Evolutionary conservation across 169 alveolate genomes (phyloP), one percentile per base, ranked within the genome.

Genomic region (Babesia bigemina): DNA sequence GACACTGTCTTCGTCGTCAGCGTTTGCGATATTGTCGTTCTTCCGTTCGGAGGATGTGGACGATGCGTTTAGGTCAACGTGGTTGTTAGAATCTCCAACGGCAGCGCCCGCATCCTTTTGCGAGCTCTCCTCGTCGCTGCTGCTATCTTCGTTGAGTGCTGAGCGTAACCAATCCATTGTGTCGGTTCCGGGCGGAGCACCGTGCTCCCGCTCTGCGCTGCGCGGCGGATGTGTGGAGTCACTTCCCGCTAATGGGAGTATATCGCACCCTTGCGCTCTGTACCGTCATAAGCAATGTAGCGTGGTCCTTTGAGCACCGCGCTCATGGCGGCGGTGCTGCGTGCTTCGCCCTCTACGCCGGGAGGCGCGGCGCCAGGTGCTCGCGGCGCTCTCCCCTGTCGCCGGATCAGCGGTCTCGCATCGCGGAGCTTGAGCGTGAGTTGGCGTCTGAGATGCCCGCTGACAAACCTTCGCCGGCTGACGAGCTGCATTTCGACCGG

Each of bases 91-190:
- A 33, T 6, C 6, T 33, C 39, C 39, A 33, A 6, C 39, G 6
- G 39, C 39, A 33, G 6, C 39, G 6, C 6, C 39, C 10, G 39
- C 39, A 33, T 2, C 39, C 10, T 33, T 33, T 2, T 6, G 10
- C 39, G 6, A 33, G 39, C 39, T 6, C 6, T 33, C 39, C 39
- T 42, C 59, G 33, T 55, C 71, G 24, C 79, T 55, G 28, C 63
- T 44, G 22, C 6, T 62, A 17, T 16, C 33, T 0, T 71, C 67
- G 59, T 56, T 71, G 53, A 71, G 42, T 12, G 78, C 84, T 9
- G 84, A 55, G 24, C 45, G 48, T 21, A 75, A 26, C 84, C 84
- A 75, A 66, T 75, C 84, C 81, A 71, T 71, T 16, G 42, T 58
- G 47, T 0, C 36, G 11, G 21, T 11, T 17, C 3, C 16, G 44